phyloP scores from a whole-genome alignment of 2,329 filamentous ascomycete genomes.

The Myriosclerotinia duriaeana region DNA sequence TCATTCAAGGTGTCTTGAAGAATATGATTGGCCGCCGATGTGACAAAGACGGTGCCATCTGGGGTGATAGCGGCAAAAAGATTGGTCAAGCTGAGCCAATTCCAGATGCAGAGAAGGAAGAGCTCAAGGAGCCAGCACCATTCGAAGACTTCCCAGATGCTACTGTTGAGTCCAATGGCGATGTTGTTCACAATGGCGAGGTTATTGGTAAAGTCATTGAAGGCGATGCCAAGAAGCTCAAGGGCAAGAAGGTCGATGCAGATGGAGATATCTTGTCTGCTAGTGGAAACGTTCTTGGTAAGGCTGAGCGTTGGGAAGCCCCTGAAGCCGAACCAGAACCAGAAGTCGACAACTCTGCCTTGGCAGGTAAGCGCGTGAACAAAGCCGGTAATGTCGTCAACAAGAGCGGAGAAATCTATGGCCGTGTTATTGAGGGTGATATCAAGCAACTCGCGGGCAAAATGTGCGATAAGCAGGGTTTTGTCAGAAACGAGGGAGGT shows the following conservation, averaged over 20 bases:
- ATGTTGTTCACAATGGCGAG: constrained; percentile 52
- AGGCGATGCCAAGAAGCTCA: constrained; percentile 62
- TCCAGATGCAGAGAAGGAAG: constrained; percentile 54
- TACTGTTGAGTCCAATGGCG: constrained; percentile 53
- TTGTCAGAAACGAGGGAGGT: constrained; percentile 71
- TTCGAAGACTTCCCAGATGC: constrained; percentile 61
- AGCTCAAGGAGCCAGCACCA: constrained; percentile 48
- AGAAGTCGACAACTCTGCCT: constrained; percentile 55
- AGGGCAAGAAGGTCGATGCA: constrained; percentile 64
- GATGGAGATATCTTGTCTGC: constrained; percentile 69
- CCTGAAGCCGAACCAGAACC: constrained; percentile 49
- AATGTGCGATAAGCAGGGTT: constrained; percentile 70
- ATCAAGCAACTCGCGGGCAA: constrained; percentile 62
- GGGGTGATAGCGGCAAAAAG: constrained; percentile 67
- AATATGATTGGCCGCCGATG: constrained; percentile 63
- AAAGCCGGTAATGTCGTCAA: constrained; percentile 66
- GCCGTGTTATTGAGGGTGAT: constrained; percentile 66
- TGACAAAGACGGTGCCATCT: constrained; percentile 68
- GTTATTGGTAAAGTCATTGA: constrained; percentile 61
- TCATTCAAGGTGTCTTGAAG: constrained; percentile 63
- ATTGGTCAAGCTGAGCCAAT: constrained; percentile 67
- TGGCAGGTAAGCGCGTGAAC: constrained; percentile 70
- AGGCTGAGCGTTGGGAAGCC: constrained; percentile 66
- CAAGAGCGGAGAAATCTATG: constrained; percentile 55
- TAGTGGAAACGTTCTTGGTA: constrained; percentile 65